Evolutionary conservation across 1,284 basidiomycete genomes (phyloP).

Genomic region (Tilletia indica): DNA sequence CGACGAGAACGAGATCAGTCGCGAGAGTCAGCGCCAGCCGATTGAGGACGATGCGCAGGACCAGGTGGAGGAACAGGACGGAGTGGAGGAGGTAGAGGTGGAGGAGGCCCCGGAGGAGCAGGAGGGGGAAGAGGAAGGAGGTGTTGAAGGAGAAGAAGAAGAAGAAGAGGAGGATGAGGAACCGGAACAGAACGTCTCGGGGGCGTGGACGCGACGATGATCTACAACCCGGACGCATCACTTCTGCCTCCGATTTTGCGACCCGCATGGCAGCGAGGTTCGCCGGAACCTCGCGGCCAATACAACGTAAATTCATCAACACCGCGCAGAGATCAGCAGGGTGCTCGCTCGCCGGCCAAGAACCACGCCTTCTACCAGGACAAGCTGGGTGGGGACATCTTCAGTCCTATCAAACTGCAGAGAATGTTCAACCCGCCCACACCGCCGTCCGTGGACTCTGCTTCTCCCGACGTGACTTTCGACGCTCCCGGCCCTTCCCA

Average conservation of each 20-base stretch:
- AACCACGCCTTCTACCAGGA: slow-evolving; percentile 11
- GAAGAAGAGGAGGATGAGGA: neutral
- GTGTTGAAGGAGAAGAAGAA: neutral
- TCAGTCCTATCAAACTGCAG: slow-evolving; percentile 49
- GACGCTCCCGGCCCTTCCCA: neutral
- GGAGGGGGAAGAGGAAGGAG: too few relatives aligned
- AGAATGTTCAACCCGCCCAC: slow-evolving; percentile 49
- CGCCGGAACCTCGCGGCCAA: neutral
- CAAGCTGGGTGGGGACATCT: slow-evolving; percentile 47
- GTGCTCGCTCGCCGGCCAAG: neutral
- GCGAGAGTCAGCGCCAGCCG: too few relatives aligned
- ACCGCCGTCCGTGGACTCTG: slow-evolving; percentile 21
- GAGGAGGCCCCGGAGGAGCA: too few relatives aligned
- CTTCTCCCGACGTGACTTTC: neutral
- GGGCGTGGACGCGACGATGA: slow-evolving; percentile 24
- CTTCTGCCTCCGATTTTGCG: slow-evolving; percentile 45
- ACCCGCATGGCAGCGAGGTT: slow-evolving; percentile 39
- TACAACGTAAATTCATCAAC: neutral
- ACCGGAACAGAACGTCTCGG: slow-evolving; percentile 1
- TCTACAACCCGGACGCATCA: slow-evolving; percentile 46
- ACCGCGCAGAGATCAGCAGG: neutral
- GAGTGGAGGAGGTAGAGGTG: neutral
- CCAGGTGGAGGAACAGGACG: neutral
- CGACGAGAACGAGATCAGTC: too few relatives aligned
- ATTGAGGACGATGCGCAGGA: neutral